phyloP scores from a whole-genome alignment of 2,329 filamentous ascomycete species.

The Cladosporium sphaerospermum region DNA sequence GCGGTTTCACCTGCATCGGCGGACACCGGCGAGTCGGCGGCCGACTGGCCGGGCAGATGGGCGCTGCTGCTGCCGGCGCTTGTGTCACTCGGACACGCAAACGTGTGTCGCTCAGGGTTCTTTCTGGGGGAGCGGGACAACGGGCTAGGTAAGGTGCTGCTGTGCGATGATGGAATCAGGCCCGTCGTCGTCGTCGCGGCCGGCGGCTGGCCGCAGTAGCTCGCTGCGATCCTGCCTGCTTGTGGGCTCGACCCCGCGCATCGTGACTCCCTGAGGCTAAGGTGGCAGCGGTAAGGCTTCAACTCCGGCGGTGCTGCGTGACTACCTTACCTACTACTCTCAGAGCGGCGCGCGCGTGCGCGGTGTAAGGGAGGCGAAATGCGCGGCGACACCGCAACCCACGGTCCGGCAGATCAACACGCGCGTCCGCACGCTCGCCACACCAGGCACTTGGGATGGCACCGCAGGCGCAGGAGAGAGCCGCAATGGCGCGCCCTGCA shows the following conservation, averaged over 20 bases:
- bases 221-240: neutral
- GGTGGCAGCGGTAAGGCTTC: too few relatives aligned
- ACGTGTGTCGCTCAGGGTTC: neutral
- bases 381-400: neutral
- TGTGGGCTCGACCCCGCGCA: too few relatives aligned
- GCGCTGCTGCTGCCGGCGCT: constrained; percentile 4
- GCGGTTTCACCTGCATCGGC: constrained; percentile 6
- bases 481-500: neutral
- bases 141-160: neutral
- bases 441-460: neutral
- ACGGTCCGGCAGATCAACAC: constrained; percentile 6
- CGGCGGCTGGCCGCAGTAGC: neutral
- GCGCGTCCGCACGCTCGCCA: constrained; percentile 5
- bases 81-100: constrained; percentile 7
- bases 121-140: constrained; percentile 2
- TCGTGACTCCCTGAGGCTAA: too few relatives aligned
- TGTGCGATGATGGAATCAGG: constrained; percentile 10
- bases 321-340: too few relatives aligned
- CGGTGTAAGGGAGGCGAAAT: too few relatives aligned
- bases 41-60: neutral
- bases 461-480: too few relatives aligned
- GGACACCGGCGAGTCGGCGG: neutral
- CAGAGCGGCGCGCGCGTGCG: too few relatives aligned
- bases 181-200: neutral
- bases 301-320: too few relatives aligned